Evolutionary conservation across 2,329 filamentous ascomycete species (phyloP).

Genomic region (Scytalidium lignicola): DNA sequence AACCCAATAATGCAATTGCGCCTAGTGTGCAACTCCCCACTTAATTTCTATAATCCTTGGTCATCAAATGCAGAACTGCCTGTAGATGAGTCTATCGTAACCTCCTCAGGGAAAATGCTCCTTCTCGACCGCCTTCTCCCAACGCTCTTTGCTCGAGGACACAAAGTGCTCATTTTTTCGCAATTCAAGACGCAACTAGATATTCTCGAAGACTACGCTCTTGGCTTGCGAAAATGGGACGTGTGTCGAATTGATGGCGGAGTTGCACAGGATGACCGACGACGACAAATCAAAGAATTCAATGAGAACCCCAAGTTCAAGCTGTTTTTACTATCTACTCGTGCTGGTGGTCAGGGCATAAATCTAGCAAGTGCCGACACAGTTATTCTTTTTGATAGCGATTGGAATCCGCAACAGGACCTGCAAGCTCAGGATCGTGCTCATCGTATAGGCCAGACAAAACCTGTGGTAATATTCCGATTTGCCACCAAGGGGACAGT

Average conservation of each 20-base stretch:
- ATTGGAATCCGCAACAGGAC: conserved; percentile 97
- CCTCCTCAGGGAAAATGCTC: conserved; percentile 91
- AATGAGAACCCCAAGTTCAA: conserved; percentile 61
- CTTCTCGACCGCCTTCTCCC: conserved; percentile 83
- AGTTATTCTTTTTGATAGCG: conserved; percentile 81
- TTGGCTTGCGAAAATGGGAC: conserved; percentile 70
- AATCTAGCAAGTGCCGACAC: conserved; percentile 90
- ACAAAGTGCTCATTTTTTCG: conserved; percentile 94
- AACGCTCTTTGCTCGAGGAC: conserved; percentile 63
- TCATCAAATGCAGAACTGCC: conserved; percentile 50
- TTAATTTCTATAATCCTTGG: conserved; percentile 97
- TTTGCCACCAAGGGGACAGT: conserved; percentile 91
- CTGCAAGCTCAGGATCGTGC: conserved; percentile 93
- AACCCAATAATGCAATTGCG: conserved; percentile 91
- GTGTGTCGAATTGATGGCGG: conserved; percentile 88
- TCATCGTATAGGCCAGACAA: conserved; percentile 89
- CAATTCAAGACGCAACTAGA: conserved; percentile 95
- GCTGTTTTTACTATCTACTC: conserved; percentile 82
- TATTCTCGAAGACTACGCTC: conserved; percentile 81
- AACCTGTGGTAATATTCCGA: conserved; percentile 88
- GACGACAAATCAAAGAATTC: conserved; percentile 67
- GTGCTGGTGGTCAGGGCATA: conserved; percentile 92
- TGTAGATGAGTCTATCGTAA: conserved; percentile 77
- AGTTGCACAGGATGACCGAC: conserved; percentile 68
- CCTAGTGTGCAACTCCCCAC: conserved; percentile 86